phyloP scores from a whole-genome alignment of 1,284 basidiomycete genomes.

The Ganoderma meredithae region DNA sequence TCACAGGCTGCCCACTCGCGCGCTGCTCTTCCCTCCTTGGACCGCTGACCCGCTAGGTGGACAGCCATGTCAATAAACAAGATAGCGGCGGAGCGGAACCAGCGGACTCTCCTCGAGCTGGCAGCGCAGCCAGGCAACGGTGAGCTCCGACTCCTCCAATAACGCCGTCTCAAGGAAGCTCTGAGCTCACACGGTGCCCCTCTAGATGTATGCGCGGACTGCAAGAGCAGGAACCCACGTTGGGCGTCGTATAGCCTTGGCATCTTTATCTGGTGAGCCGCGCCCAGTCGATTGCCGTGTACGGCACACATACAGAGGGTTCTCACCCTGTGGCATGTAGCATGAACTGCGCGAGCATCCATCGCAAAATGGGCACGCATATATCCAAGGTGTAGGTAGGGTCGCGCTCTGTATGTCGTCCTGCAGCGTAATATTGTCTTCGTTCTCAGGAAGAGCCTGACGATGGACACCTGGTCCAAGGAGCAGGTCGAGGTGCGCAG shows the following conservation, averaged over 20 bases:
- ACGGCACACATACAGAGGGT: conserved; percentile 7
- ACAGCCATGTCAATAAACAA: conserved; percentile 48
- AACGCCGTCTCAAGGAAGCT: conserved; percentile 15
- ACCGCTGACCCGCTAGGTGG: background rate
- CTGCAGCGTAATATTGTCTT: conserved; percentile 12
- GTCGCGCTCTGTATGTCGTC: conserved; percentile 13
- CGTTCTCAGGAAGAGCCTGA: conserved; percentile 75
- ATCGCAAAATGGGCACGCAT: conserved; percentile 89
- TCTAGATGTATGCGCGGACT: conserved; percentile 85
- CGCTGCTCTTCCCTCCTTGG: background rate
- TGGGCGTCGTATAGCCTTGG: conserved; percentile 87
- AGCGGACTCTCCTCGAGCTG: conserved; percentile 72
- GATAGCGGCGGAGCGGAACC: conserved; percentile 72
- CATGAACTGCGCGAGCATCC: conserved; percentile 84
- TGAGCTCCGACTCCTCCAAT: conserved; percentile 42
- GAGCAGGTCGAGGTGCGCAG: conserved; percentile 82
- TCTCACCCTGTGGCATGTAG: conserved; percentile 45
- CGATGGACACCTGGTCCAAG: conserved; percentile 84
- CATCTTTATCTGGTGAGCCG: conserved; percentile 78
- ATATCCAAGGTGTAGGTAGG: conserved; percentile 80
- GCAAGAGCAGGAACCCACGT: conserved; percentile 76
- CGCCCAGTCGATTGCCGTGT: conserved; percentile 1
- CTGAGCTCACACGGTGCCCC: background rate
- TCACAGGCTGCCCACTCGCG: background rate
- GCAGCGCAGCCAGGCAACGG: conserved; percentile 79